These are phyloP conservation scores for Dendrocalamus sinicus DNA, from an alignment of 176 grass and related monocot species.

Conservation along the genomic window DNA sequence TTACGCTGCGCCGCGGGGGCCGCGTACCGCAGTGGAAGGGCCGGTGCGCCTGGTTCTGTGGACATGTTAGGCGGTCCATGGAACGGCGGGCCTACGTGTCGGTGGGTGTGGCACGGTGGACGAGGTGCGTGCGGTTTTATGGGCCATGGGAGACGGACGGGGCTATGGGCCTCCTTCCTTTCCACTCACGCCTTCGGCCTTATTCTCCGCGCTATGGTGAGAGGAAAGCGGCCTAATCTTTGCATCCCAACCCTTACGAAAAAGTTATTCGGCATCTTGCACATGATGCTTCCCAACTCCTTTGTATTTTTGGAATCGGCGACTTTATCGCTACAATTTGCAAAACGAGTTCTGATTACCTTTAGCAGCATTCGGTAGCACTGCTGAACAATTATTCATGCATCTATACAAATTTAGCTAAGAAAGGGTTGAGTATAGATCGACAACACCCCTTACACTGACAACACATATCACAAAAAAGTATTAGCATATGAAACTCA, in stretches of 20 bases:
- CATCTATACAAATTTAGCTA: neutral
- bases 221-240: neutral
- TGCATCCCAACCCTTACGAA: neutral
- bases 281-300: neutral
- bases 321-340: neutral
- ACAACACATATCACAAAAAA: neutral
- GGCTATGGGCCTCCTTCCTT: neutral
- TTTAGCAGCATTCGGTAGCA: neutral
- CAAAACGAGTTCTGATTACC: neutral
- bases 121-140: neutral
- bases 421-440: neutral
- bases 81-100: neutral
- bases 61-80: neutral
- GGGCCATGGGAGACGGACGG: neutral
- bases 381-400: neutral
- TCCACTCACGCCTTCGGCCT: neutral
- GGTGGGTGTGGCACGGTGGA: neutral
- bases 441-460: fast-evolving
- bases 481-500: too few species aligned
- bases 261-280: neutral
- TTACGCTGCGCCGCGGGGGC: too few species aligned
- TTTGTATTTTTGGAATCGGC: neutral
- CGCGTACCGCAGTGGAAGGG: too few species aligned
- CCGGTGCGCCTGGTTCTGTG: neutral
- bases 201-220: neutral